Conservation (phyloP, 2,329 filamentous ascomycete species). For the Colletotrichum filicis region DNA sequence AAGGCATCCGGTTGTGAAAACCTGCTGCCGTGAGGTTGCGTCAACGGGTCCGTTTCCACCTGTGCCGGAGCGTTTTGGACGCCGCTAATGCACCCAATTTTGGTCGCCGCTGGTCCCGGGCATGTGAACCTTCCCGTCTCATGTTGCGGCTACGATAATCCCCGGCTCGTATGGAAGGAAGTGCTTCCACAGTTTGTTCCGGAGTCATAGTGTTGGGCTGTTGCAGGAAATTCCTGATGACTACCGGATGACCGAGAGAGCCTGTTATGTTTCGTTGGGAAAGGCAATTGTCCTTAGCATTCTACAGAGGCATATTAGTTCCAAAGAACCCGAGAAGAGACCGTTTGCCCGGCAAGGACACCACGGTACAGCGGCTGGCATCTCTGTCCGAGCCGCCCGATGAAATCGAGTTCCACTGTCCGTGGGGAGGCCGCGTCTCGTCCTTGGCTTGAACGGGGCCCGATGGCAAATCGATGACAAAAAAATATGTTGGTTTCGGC, state of each 20-base stretch:
- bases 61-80: slow-evolving; percentile 5
- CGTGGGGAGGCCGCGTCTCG: slow-evolving; percentile 12
- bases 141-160: background rate
- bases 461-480: slow-evolving; percentile 21
- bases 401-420: slow-evolving; percentile 10
- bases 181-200: background rate
- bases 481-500: background rate
- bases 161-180: background rate
- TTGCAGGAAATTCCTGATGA: background rate
- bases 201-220: background rate
- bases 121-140: slow-evolving; percentile 10
- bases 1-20: background rate
- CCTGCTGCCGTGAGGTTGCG: background rate
- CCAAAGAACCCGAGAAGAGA: background rate
- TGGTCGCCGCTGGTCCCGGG: slow-evolving; percentile 5
- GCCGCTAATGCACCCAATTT: slow-evolving; percentile 29
- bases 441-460: background rate
- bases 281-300: background rate
- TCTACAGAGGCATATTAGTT: background rate
- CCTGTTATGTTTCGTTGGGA: slow-evolving; percentile 13
- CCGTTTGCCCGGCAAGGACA: slow-evolving; percentile 13
- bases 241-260: slow-evolving; percentile 3
- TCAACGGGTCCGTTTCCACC: background rate
- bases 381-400: slow-evolving; percentile 29
- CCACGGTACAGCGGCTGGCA: slow-evolving; percentile 5